Base-by-base conservation (phyloP, 257 asterid species). In the Ballota nigra region DNA sequence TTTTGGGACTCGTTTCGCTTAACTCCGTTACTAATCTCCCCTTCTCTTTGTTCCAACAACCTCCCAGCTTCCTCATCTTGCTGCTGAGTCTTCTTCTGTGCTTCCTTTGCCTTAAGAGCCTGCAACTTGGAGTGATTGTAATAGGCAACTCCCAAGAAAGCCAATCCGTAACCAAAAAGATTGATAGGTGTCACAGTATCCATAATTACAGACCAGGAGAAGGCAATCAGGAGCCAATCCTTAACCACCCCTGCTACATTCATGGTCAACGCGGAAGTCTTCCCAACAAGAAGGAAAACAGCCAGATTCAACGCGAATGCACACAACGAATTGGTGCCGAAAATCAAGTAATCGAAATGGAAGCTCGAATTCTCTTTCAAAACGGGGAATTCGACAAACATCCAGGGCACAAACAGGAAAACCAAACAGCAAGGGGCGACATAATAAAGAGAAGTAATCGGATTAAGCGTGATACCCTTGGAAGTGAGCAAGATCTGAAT, bases 11-110 rank as follows among this genome's bases (percentile, higher is more conserved):
- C 85, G 20, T 64, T 69, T 82, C 70, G 81, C 78, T 72, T 83
- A 22, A 36, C 56, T 40, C 62, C 80, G 63, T 34, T 70, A 22
- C 23, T 10, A 53, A 53, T 69, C 55, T 68, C 78, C 73, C 71
- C 85, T 16, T 72, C 80, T 70, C 82, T 78, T 34, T 73, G 80
- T 64, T 81, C 82, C 76, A 83, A 78, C 71, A 81, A 67, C 78
- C 85, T 74, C 40, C 83, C 85, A 20, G 68, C 65, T 65, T 81
- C 85, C 78, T 77, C 85, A 40, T 76, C 76, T 2, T 66, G 24
- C 71, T 69, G 80, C 62, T 69, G 80, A 29, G 70, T 4, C 51
- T 60, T 61, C 60, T 75, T 75, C 70, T 75, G 75, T 7, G 55
- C 73, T 15, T 75, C 78, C 52, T 75, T 75, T 0, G 74, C 79